Evolutionary conservation across 495 filamentous ascomycete genomes (phyloP), one percentile per base, ranked within the genome.

Genomic region (Penicillium canescens): DNA sequence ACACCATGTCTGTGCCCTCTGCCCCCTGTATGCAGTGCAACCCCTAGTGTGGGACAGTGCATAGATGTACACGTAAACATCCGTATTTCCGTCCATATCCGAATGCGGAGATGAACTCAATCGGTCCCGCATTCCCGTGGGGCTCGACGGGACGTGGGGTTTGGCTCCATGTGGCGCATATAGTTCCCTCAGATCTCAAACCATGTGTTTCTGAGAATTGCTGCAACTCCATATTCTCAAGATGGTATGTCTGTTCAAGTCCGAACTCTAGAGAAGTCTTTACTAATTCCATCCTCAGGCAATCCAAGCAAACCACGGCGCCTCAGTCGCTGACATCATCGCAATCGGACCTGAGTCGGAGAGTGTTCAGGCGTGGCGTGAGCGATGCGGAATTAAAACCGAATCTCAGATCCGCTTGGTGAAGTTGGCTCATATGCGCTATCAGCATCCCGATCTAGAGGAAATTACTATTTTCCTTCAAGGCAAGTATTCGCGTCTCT

Each of bases 391-490:
- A 21, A 75, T 78, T 46, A 59, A 77, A 34, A 54, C 55, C 6
- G 53, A 61, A 6, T 52, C 58, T 11, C 76, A 76, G 40, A 67
- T 81, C 42, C 67, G 65, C 16, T 43, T 81, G 7, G 68, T 67
- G 1, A 71, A 72, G 48, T 46, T 79, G 7, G 55, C 69, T 9
- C 78, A 81, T 46, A 78, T 79, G 74, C 67, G 77, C 3, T 81
- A 81, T 55, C 77, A 79, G 39, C 77, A 79, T 52, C 71, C 76
- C 0, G 68, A 81, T 49, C 60, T 79, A 6, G 57, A 68, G 0
- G 53, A 72, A 38, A 78, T 79, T 24, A 74, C 70, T 3, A 61
- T 52, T 2, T 80, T 79, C 42, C 51, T 79, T 11, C 34, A 54
- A 21, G 56, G 60, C 56, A 49, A 16, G 37, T 16, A 14, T 3